Percentiles rank a stretch among this genome's conserved stretches.
Conservation (phyloP, 2,329 filamentous ascomycete species). For the Fusarium sororula region DNA sequence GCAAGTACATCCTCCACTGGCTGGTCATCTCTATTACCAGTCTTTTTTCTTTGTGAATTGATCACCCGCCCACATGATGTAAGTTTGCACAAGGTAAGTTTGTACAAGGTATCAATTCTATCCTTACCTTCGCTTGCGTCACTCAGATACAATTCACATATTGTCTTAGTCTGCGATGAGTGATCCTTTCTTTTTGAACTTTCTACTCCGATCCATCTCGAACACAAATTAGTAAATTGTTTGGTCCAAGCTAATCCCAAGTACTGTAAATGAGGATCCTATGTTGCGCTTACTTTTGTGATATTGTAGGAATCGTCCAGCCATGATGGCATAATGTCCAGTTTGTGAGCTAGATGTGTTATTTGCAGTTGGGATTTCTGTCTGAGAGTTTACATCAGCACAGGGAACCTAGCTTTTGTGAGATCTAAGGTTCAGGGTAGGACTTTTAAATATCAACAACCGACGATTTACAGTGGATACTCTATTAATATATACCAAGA, state of each 20-base stretch:
- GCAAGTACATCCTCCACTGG: not conserved
- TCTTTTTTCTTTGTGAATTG: not conserved
- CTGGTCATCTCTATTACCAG: not conserved
- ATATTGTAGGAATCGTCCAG: not conserved
- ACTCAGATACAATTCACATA: not conserved
- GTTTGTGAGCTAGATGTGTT: not conserved
- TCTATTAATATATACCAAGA: not conserved
- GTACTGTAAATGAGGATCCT: accelerated
- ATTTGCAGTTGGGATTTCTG: not conserved
- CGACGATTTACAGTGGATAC: not conserved
- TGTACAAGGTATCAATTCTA: not conserved
- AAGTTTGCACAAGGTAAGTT: not conserved
- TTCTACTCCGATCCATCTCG: not conserved
- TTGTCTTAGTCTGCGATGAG: not conserved
- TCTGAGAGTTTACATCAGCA: not conserved
- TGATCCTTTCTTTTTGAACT: not conserved
- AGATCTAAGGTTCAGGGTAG: not conserved
- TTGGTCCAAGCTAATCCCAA: not conserved
- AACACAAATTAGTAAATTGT: not conserved
- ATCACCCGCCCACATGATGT: not conserved
- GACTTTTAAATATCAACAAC: not conserved
- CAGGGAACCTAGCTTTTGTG: not conserved
- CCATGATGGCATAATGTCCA: not conserved
- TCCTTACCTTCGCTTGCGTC: not conserved
- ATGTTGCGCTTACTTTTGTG: not conserved